phyloP scores from a whole-genome alignment of 768 basidiomycete genomes.

The Phanerochaete carnosa region DNA sequence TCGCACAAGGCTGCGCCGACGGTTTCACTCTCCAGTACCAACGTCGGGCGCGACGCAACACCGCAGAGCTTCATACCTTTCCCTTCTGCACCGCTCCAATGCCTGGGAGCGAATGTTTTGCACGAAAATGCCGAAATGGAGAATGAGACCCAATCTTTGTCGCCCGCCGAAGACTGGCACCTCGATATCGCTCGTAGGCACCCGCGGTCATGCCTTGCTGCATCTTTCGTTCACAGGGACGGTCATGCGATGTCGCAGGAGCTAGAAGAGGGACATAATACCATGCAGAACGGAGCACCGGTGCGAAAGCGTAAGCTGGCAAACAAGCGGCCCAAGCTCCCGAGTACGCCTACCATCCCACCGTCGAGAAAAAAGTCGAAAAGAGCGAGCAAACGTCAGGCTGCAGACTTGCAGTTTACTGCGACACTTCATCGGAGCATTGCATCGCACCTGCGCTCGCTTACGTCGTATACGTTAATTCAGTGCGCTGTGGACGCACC shows the following conservation, averaged over 20 bases:
- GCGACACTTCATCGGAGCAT: constrained; percentile 35
- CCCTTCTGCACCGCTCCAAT: constrained; percentile 25
- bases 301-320: constrained; percentile 28
- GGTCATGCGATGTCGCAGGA: constrained; percentile 2
- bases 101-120: neutral
- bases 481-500: neutral
- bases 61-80: constrained; percentile 32
- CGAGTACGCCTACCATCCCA: constrained; percentile 6
- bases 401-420: constrained; percentile 34
- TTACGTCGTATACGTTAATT: constrained; percentile 12
- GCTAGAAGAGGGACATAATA: neutral
- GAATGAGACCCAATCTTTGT: neutral
- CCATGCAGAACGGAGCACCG: neutral
- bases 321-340: constrained; percentile 11
- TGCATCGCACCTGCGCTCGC: constrained; percentile 19
- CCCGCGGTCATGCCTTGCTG: constrained; percentile 21
- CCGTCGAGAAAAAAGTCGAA: constrained; percentile 13
- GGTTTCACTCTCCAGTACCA: constrained; percentile 32
- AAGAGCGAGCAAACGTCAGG: constrained; percentile 16
- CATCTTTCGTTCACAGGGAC: constrained; percentile 19
- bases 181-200: neutral
- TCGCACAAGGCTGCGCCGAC: constrained; percentile 34
- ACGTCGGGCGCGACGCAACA: constrained; percentile 22
- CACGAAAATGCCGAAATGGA: neutral
- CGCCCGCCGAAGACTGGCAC: neutral